A percentile compares a stretch with the other conserved stretches of the same genome.
These are phyloP conservation scores for Alnus rubra DNA, from an alignment of 306 rosid genomes.

Conservation along the genomic window DNA sequence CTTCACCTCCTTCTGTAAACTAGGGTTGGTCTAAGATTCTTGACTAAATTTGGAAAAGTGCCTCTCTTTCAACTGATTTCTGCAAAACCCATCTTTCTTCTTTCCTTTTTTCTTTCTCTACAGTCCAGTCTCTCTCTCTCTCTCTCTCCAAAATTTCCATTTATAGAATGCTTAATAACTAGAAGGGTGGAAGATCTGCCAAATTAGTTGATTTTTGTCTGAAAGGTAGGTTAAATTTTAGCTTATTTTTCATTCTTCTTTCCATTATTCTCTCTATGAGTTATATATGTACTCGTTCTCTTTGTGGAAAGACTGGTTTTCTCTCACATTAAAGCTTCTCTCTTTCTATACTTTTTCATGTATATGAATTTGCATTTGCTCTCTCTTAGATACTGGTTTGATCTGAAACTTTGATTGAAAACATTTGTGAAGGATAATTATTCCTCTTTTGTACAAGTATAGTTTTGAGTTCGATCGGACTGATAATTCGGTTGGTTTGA, in stretches of 20 bases:
- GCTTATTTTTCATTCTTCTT: neutral
- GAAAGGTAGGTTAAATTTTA: neutral
- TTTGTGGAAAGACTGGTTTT: neutral
- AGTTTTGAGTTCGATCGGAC: neutral
- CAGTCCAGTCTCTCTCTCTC: neutral
- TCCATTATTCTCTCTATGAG: neutral
- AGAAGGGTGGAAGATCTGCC: neutral
- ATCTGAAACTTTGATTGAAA: too few species aligned
- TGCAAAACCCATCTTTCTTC: neutral
- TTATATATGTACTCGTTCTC: neutral
- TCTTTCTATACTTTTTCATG: neutral
- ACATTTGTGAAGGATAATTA: neutral
- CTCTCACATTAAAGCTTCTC: neutral
- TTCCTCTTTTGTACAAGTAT: neutral
- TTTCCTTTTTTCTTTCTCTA: neutral
- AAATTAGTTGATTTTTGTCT: neutral
- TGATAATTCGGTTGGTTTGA: neutral
- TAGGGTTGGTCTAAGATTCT: neutral
- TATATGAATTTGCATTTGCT: too few species aligned
- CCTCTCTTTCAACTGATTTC: neutral
- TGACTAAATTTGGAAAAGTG: neutral
- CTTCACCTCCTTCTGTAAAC: neutral
- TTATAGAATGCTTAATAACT: neutral
- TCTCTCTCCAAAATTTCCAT: neutral
- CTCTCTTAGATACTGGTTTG: too few species aligned